These are phyloP conservation scores for Apostasia shenzhenica DNA, from an alignment of 106 monocot species.

Conservation along the genomic window DNA sequence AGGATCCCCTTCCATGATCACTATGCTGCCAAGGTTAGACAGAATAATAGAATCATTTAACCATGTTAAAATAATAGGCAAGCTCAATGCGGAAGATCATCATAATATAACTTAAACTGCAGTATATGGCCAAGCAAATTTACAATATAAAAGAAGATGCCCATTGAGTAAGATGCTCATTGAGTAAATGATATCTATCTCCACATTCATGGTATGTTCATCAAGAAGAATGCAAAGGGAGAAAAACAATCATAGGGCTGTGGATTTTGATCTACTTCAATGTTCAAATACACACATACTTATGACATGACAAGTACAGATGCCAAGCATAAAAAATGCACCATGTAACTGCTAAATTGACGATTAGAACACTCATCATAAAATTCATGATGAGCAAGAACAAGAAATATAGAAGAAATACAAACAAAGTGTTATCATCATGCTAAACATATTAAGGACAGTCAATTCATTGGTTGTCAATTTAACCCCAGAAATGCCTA, in stretches of 20 bases:
- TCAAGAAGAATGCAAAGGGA: not conserved
- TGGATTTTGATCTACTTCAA: too few relatives aligned
- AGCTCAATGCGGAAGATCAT: too few relatives aligned
- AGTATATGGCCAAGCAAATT: not conserved
- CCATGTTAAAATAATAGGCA: not conserved
- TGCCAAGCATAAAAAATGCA: too few relatives aligned
- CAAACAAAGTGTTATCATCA: too few relatives aligned
- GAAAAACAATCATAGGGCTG: too few relatives aligned
- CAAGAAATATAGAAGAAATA: not conserved
- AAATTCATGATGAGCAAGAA: not conserved
- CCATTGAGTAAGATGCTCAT: too few relatives aligned
- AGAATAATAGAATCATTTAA: not conserved
- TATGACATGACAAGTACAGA: too few relatives aligned
- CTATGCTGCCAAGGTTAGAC: constrained; percentile 41
- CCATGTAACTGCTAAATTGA: not conserved
- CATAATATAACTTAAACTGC: not conserved
- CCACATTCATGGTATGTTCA: not conserved
- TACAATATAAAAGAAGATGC: not conserved
- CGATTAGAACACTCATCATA: not conserved
- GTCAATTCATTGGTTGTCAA: not conserved
- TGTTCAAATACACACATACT: too few relatives aligned
- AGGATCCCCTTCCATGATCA: constrained; percentile 91
- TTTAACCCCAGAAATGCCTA: not conserved
- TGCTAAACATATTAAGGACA: too few relatives aligned
- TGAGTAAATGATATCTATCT: not conserved